Evolutionary conservation across 805 yeast genomes (phyloP), one percentile per base, ranked within the genome.

Genomic region (Ogataea paraovalis): DNA sequence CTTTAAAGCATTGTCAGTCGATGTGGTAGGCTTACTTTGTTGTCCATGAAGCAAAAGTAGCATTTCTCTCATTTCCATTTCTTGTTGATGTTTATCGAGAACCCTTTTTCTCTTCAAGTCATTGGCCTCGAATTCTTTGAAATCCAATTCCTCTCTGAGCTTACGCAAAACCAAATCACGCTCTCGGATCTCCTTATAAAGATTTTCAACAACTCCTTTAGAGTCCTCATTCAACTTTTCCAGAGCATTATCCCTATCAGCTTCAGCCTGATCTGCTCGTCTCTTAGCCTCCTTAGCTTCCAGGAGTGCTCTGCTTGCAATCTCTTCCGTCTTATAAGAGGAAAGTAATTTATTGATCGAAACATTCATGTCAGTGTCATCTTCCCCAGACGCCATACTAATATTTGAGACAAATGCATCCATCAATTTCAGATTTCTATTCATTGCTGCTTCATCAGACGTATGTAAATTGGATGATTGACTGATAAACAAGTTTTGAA

Each of bases 311-410:
- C 85, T 75, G 44, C 82, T 73, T 12, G 96, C 96, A 67, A 84
- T 83, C 45, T 88, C 96, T 62, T 92, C 97, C 0, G 96, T 87
- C 55, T 83, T 82, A 59, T 91, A 73, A 23, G 86, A 76, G 39
- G 88, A 82, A 49, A 80, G 73, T 41, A 92, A 70, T 46, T 81
- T 73, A 58, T 87, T 89, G 32, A 91, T 82, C 1, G 96, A 87
- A 42, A 86, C 79, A 45, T 85, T 87, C 53, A 88, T 74, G 14
- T 87, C 80, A n/a, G 82, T 73, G 42, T 82, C 85, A 44, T 78
- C 77, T 49, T 76, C 80, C 36, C 72, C 70, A 1, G 80, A 65
- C 5, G 80, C 72, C 67, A 76, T 71, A 1, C 82, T 67, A 2
- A 81, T 75, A 50, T 78, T 78, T 41, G 78, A 76, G 16, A 79